A percentile compares a stretch with the other conserved stretches of the same genome.
Conservation (phyloP, 2,329 filamentous ascomycete species). For the Paracoccidioides brasiliensis region DNA sequence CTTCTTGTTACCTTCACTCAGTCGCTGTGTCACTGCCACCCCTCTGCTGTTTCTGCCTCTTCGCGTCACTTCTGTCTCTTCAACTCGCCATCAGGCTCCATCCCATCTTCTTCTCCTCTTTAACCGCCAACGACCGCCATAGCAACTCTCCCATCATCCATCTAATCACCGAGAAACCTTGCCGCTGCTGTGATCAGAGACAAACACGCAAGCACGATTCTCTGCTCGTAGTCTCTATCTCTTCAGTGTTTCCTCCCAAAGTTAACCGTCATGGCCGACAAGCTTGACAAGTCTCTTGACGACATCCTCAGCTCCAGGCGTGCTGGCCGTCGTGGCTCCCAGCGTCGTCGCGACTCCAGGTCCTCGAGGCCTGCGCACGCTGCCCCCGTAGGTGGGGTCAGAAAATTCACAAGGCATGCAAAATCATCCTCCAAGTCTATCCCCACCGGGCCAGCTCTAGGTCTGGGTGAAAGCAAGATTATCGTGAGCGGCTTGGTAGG, state of each 20-base stretch:
- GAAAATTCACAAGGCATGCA: conserved; percentile 53
- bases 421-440: conserved; percentile 37
- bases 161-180: background rate
- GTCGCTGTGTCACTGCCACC: background rate
- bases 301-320: conserved; percentile 79
- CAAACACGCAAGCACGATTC: background rate
- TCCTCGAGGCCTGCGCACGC: conserved; percentile 31
- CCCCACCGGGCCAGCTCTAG: conserved; percentile 50
- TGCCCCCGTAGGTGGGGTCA: conserved; percentile 71
- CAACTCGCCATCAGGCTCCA: background rate
- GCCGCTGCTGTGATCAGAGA: background rate
- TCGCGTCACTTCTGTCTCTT: too few relatives aligned
- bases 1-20: background rate
- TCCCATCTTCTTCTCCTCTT: background rate
- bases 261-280: conserved; percentile 58
- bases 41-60: background rate
- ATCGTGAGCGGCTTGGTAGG: conserved; percentile 97
- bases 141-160: conserved; percentile 1
- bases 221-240: background rate
- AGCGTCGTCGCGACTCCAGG: conserved; percentile 29
- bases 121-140: background rate
- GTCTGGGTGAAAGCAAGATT: conserved; percentile 76
- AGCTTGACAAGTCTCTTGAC: conserved; percentile 93
- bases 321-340: conserved; percentile 36
- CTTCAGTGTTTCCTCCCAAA: background rate